Conservation (phyloP, 768 basidiomycete genomes). For the Galerina sulciceps region DNA sequence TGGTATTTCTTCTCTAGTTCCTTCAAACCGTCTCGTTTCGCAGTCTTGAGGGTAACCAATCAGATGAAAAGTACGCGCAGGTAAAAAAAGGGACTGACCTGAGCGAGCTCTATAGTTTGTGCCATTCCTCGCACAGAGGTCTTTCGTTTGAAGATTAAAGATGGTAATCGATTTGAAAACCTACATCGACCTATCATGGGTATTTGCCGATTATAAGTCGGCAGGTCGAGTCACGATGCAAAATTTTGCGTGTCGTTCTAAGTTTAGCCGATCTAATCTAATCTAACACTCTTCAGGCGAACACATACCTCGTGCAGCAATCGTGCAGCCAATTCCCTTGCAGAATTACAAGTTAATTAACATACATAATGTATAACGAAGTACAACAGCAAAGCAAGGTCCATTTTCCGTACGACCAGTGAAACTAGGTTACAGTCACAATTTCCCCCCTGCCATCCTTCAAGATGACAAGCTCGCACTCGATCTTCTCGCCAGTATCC, state of each 20-base stretch:
- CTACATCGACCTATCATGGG: too few species aligned
- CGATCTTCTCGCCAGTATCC: conserved; percentile 91
- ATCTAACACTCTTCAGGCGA: too few species aligned
- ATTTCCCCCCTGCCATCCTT: conserved; percentile 91
- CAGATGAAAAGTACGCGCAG: neutral
- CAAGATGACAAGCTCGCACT: conserved; percentile 89
- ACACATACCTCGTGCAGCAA: too few species aligned
- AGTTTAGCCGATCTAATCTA: too few species aligned
- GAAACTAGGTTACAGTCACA: conserved; percentile 77
- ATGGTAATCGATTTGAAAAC: too few species aligned
- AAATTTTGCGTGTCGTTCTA: too few species aligned
- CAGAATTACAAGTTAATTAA: too few species aligned
- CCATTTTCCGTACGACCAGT: neutral
- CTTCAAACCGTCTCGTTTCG: conserved; percentile 88
- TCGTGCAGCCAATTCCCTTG: too few species aligned
- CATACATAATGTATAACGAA: too few species aligned
- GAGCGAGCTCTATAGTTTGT: conserved; percentile 68
- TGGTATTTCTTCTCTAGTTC: conserved; percentile 87
- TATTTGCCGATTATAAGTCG: too few species aligned
- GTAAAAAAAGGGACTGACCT: conserved; percentile 38
- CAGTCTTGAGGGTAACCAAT: conserved; percentile 64
- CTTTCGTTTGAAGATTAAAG: too few species aligned
- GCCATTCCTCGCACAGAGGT: conserved; percentile 40
- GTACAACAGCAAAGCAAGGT: neutral
- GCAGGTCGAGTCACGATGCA: too few species aligned